Evolutionary conservation across 169 alveolate genomes (phyloP).

Genomic region (Plasmodium gaboni): DNA sequence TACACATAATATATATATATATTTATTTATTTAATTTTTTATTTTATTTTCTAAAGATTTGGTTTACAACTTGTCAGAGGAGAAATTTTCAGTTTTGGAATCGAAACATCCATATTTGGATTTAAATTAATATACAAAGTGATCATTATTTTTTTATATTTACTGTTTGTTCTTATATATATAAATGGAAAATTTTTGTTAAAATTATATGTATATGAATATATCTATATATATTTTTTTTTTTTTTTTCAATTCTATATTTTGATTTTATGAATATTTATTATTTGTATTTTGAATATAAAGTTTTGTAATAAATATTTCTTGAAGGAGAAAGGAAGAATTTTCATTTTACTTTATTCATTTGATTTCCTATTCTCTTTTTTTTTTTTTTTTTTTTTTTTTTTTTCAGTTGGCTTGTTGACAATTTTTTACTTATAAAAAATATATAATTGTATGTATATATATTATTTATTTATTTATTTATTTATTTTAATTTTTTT

Average conservation of each 20-base stretch:
- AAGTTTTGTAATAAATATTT: background rate
- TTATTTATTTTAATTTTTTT: background rate
- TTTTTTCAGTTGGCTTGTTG: background rate
- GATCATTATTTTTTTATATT: too few relatives aligned
- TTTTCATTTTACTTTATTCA: background rate
- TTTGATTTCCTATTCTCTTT: background rate
- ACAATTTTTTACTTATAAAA: background rate
- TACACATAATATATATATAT: background rate
- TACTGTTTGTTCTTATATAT: background rate
- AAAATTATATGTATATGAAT: background rate
- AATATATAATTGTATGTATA: background rate
- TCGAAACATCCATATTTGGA: conserved; percentile 64
- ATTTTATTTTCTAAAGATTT: conserved; percentile 29
- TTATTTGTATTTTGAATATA: background rate
- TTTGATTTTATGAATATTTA: background rate
- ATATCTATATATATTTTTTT: background rate
- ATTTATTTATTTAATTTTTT: background rate
- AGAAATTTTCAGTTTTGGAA: conserved; percentile 31
- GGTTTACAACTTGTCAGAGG: conserved; percentile 41
- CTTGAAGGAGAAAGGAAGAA: background rate
- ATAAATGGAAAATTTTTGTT: background rate
- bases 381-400: conserved; percentile 4
- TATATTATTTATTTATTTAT: too few relatives aligned
- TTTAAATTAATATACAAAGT: background rate
- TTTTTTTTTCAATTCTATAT: background rate